phyloP scores from a whole-genome alignment of 2,329 filamentous ascomycete species.

The Xylaria hypoxylon region DNA sequence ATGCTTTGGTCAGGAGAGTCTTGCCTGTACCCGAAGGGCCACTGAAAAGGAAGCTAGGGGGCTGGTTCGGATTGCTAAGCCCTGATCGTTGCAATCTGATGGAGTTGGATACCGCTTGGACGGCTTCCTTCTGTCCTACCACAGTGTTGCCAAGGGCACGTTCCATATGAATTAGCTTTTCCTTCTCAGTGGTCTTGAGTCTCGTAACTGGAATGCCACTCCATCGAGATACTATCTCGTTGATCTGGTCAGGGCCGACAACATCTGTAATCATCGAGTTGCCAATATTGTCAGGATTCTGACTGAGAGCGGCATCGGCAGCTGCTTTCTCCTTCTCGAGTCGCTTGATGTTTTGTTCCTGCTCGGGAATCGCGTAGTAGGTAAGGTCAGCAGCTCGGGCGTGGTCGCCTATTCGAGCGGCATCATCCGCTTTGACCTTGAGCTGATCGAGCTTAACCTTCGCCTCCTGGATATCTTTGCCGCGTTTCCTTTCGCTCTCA shows the following conservation, averaged over 20 bases:
- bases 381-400: constrained; percentile 91
- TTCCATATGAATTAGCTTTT: constrained; percentile 99
- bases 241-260: constrained; percentile 97
- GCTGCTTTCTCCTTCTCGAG: constrained; percentile 84
- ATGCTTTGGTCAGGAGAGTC: constrained; percentile 93
- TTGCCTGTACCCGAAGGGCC: constrained; percentile 98
- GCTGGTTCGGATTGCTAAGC: constrained; percentile 94
- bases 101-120: constrained; percentile 91
- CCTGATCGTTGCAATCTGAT: constrained; percentile 96
- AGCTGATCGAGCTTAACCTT: constrained; percentile 95
- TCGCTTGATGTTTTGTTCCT: constrained; percentile 80
- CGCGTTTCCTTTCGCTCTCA: constrained; percentile 89
- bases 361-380: constrained; percentile 97
- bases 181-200: constrained; percentile 94
- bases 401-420: constrained; percentile 87
- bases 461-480: constrained; percentile 90
- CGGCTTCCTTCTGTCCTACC: constrained; percentile 93
- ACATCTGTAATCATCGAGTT: constrained; percentile 88
- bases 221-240: constrained; percentile 96
- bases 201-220: constrained; percentile 98
- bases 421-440: constrained; percentile 91
- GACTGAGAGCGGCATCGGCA: constrained; percentile 77
- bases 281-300: constrained; percentile 60
- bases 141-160: constrained; percentile 84
- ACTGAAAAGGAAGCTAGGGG: constrained; percentile 98